phyloP scores from a whole-genome alignment of 192 early-diverging fungal species.

The Lobulomyces angularis region DNA sequence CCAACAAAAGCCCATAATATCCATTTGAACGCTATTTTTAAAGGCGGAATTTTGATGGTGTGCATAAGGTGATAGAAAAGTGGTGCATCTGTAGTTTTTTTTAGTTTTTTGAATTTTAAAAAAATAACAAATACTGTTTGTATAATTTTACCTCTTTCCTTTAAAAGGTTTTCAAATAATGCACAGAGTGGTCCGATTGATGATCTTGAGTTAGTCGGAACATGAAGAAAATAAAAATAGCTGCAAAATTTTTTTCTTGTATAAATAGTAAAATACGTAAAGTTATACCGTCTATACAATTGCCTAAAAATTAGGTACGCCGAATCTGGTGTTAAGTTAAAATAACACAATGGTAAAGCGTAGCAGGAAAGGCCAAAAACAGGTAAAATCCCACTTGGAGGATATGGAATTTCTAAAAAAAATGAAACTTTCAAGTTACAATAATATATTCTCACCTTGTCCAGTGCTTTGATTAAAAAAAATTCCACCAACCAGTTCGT shows the following conservation, averaged over 20 bases:
- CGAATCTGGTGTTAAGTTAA: slow-evolving; percentile 23
- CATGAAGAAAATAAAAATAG: slow-evolving; percentile 35
- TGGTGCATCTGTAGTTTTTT: slow-evolving; percentile 22
- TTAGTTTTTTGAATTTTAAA: no score
- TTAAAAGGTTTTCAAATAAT: slow-evolving; percentile 33
- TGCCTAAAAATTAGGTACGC: slow-evolving; percentile 40
- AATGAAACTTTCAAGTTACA: slow-evolving; percentile 5
- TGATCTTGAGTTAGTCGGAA: slow-evolving; percentile 10
- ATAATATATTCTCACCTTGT: no score
- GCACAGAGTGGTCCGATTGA: slow-evolving; percentile 12
- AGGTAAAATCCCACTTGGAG: slow-evolving; percentile 39
- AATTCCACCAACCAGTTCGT: background rate
- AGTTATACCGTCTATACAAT: slow-evolving; percentile 36
- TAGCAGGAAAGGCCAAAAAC: slow-evolving; percentile 33
- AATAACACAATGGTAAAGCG: slow-evolving; percentile 40
- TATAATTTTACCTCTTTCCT: no score
- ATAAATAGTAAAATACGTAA: no score
- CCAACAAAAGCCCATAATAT: slow-evolving; percentile 42
- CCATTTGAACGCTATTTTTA: slow-evolving; percentile 33
- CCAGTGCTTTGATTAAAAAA: slow-evolving; percentile 1
- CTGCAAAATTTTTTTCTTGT: no score
- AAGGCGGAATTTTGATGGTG: slow-evolving; percentile 14
- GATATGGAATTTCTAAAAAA: slow-evolving; percentile 7
- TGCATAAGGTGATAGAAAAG: slow-evolving; percentile 30
- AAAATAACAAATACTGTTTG: no score